Conservation (phyloP, 2,329 filamentous ascomycete species). For the Tothia fuscella region DNA sequence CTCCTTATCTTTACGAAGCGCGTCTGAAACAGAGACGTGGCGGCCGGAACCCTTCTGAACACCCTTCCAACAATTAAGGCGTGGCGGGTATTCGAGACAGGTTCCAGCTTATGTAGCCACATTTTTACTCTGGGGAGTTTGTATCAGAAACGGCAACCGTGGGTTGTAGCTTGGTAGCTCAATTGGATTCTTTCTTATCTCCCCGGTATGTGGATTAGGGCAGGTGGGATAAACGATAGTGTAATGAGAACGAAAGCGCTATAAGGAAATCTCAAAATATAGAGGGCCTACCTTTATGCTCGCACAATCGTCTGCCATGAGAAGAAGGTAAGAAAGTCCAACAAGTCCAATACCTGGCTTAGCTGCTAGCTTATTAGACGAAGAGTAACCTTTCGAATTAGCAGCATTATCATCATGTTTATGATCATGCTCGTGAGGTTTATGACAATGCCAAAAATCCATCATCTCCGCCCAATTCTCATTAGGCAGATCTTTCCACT, state of each 20-base stretch:
- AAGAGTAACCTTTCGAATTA: constrained; percentile 64
- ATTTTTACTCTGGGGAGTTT: constrained; percentile 38
- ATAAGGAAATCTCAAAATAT: neutral
- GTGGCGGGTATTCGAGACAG: constrained; percentile 3
- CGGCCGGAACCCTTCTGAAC: neutral
- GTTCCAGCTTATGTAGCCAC: neutral
- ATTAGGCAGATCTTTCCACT: constrained; percentile 89
- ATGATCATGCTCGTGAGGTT: constrained; percentile 54
- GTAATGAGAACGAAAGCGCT: neutral
- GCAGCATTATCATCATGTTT: constrained; percentile 45
- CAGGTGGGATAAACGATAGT: constrained; percentile 12
- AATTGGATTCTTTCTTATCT: constrained; percentile 45
- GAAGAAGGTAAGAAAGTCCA: constrained; percentile 64
- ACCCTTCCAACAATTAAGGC: neutral
- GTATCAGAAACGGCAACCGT: constrained; percentile 47
- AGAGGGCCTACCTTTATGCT: constrained; percentile 30
- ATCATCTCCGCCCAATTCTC: constrained; percentile 99
- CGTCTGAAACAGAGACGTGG: constrained; percentile 7
- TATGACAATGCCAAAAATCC: constrained; percentile 99
- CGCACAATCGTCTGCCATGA: constrained; percentile 55
- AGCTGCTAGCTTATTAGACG: constrained; percentile 60
- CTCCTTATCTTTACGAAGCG: constrained; percentile 4
- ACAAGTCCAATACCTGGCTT: constrained; percentile 60
- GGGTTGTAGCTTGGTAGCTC: constrained; percentile 17
- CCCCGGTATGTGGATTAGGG: constrained; percentile 21